Evolutionary conservation across 2,329 filamentous ascomycete genomes (phyloP).

Genomic region (Calonectria ilicicola): DNA sequence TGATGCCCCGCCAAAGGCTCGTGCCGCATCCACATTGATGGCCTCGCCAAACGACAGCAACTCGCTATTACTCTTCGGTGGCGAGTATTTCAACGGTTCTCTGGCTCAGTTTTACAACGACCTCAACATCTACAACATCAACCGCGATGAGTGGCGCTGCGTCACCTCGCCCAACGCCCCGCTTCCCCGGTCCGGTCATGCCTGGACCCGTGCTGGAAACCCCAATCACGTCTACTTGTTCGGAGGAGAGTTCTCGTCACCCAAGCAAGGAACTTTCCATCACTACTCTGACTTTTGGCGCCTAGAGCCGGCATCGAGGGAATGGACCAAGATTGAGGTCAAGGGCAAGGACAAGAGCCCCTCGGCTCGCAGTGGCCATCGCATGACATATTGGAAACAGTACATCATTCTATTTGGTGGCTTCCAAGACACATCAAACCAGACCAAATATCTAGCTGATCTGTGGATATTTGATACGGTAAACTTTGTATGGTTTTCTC

Average conservation of each 20-base stretch:
- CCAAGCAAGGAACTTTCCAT: slow-evolving; percentile 98
- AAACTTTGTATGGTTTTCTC: slow-evolving; percentile 86
- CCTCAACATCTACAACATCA: slow-evolving; percentile 78
- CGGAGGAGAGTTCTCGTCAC: slow-evolving; percentile 95
- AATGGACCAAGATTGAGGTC: slow-evolving; percentile 91
- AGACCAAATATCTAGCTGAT: slow-evolving; percentile 93
- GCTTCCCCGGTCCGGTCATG: slow-evolving; percentile 90
- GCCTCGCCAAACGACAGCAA: slow-evolving; percentile 88
- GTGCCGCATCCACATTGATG: slow-evolving; percentile 84
- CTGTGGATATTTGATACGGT: slow-evolving; percentile 96
- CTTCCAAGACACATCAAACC: slow-evolving; percentile 96
- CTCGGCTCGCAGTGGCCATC: slow-evolving; percentile 88
- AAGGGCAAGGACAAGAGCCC: slow-evolving; percentile 83
- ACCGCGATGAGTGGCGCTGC: slow-evolving; percentile 89
- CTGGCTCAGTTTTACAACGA: slow-evolving; percentile 80
- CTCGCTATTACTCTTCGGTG: slow-evolving; percentile 91
- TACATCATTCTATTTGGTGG: slow-evolving; percentile 96
- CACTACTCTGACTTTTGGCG: slow-evolving; percentile 99
- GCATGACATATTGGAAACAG: slow-evolving; percentile 97
- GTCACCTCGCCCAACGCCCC: slow-evolving; percentile 93
- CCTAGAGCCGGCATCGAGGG: slow-evolving; percentile 83
- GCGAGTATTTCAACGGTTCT: slow-evolving; percentile 95
- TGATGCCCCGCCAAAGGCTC: slow-evolving; percentile 78
- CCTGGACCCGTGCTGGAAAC: slow-evolving; percentile 92
- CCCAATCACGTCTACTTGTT: slow-evolving; percentile 89